Base-by-base conservation (phyloP, 1,139 yeast species). In the Magnusiomyces paraingens region DNA sequence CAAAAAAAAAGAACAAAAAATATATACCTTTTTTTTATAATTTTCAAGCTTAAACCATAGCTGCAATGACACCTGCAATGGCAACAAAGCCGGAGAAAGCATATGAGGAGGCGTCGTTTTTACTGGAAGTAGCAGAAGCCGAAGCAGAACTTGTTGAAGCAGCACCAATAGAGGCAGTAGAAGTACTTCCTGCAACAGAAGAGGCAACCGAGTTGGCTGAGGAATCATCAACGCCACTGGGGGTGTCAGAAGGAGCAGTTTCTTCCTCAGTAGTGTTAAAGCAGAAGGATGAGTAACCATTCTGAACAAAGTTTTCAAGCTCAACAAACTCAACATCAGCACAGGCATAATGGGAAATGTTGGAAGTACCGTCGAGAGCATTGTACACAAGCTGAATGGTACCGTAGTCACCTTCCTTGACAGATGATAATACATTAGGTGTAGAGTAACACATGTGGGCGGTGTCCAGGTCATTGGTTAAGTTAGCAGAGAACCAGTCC, bases 401-500 rank as follows among this genome's bases (percentile, higher is more conserved):
- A 39, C 74, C 77, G 49, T 63, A 60, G 56, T 70, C 72, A 54
- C 76, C 76, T 26, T 65, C 57, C 47, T 64, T 62, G 54, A 72
- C 63, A 43, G 60, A 55, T 22, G 70, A 65, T 47, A 75, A 73
- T 53, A 62, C 69, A 50, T 73, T 74, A 49, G 76, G 76, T 62
- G 72, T 59, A 59, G 66, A 64, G 68, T 67, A 72, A 64, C 77
- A 73, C 51, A 73, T 69, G 62, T 73, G 77, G 44, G 76, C 77
- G 35, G 70, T 68, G 57, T 69, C 71, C 47, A 73, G 62, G 54
- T 71, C 70, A 50, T 61, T 62, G 40, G 74, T 61, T 51, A 72
- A 68, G 57, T 72, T 72, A 50, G 73, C 72, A 22, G 53, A 41
- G 56, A 71, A 73, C 70, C 71, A 71, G 49, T 65, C 68, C 39